These are phyloP conservation scores for Neurospora hispaniola DNA, from an alignment of 495 filamentous ascomycete species.

Conservation along the genomic window DNA sequence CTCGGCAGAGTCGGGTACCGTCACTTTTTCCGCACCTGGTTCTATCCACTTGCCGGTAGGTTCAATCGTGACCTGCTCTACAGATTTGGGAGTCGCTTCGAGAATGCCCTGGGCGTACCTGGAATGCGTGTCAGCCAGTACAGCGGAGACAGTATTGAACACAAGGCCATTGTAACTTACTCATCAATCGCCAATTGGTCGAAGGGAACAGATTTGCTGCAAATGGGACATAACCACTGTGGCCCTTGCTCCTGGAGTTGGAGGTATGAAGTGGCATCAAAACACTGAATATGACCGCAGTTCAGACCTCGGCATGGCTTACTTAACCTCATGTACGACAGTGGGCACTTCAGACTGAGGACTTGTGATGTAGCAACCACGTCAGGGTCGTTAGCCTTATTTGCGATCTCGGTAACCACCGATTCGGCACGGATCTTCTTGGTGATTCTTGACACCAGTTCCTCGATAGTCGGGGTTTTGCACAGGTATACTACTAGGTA, in stretches of 20 bases:
- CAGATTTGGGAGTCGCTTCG: conserved; percentile 49
- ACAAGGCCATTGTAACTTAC: conserved; percentile 36
- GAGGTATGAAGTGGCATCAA: conserved; percentile 88
- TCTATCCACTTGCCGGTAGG: conserved; percentile 73
- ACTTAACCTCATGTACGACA: conserved; percentile 73
- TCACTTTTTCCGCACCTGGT: conserved; percentile 24
- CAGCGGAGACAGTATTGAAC: not conserved
- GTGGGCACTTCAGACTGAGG: conserved; percentile 84
- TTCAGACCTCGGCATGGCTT: conserved; percentile 67
- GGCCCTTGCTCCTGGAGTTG: conserved; percentile 92
- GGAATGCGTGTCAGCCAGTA: not conserved
- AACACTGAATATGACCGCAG: conserved; percentile 89
- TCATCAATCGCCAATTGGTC: conserved; percentile 78
- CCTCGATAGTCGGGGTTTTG: conserved; percentile 56
- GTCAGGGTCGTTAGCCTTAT: conserved; percentile 74
- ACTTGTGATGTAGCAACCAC: conserved; percentile 77
- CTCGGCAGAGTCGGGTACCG: conserved; percentile 6
- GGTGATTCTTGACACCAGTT: conserved; percentile 58
- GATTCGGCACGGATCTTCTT: conserved; percentile 69
- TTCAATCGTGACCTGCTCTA: conserved; percentile 83
- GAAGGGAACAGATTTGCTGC: conserved; percentile 72
- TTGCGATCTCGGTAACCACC: conserved; percentile 74
- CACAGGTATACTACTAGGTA: conserved; percentile 66
- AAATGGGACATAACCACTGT: conserved; percentile 89
- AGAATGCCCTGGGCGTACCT: conserved; percentile 90